Evolutionary conservation across 225 moss, liverwort and hornwort genomes (phyloP).

Genomic region (Physcomitrium patens): DNA sequence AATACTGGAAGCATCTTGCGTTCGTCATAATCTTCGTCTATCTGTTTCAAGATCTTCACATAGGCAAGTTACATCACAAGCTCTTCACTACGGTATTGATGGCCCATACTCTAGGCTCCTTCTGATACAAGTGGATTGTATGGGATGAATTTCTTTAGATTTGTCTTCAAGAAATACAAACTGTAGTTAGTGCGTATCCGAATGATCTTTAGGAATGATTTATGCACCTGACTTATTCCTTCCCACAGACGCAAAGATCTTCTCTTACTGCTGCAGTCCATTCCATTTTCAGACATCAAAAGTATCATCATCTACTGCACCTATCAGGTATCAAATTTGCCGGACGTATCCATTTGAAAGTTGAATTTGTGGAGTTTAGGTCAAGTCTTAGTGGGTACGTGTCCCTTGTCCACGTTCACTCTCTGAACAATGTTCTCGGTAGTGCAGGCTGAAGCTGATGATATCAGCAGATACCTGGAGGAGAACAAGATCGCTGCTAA

Average conservation of each 20-base stretch:
- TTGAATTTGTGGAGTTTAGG: slow-evolving; percentile 15
- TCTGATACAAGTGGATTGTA: neutral
- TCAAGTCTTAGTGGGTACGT: neutral
- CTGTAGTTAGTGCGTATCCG: neutral
- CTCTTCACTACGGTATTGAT: neutral
- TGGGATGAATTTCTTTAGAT: too few species aligned
- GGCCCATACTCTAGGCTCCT: neutral
- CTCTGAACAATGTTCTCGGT: slow-evolving; percentile 1
- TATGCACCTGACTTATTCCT: slow-evolving; percentile 19
- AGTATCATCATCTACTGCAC: slow-evolving; percentile 94
- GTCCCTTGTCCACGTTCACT: neutral
- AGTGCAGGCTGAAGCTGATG: slow-evolving; percentile 82
- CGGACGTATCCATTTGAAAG: slow-evolving; percentile 1
- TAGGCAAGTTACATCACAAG: slow-evolving; percentile 48
- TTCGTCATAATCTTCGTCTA: slow-evolving; percentile 73
- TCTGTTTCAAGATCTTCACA: slow-evolving; percentile 73
- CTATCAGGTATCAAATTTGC: slow-evolving; percentile 63
- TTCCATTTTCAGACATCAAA: slow-evolving; percentile 66
- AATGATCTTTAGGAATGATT: slow-evolving; percentile 8
- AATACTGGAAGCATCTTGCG: slow-evolving; percentile 62
- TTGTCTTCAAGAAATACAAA: too few species aligned
- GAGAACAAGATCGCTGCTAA: slow-evolving; percentile 83
- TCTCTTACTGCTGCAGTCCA: slow-evolving; percentile 69
- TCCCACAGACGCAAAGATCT: slow-evolving; percentile 65
- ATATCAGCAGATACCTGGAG: slow-evolving; percentile 69